Percentiles rank a stretch among this genome's conserved stretches.
phyloP scores from a whole-genome alignment of 768 basidiomycete species.

The Guyanaporus albipodus region DNA sequence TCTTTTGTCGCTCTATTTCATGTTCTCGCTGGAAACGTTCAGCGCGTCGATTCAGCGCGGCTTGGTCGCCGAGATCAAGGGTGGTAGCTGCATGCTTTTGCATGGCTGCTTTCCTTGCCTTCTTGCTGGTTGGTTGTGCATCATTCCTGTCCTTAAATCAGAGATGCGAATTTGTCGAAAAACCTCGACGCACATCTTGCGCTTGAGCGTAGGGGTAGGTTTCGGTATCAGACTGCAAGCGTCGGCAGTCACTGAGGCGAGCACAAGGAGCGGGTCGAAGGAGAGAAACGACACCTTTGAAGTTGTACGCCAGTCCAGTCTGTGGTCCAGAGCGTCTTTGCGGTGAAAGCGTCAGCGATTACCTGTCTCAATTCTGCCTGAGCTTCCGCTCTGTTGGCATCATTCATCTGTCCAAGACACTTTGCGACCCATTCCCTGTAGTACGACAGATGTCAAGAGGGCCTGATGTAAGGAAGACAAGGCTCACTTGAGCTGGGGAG shows the following conservation, averaged over 20 bases:
- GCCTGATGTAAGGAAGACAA: neutral
- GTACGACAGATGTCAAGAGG: constrained; percentile 11
- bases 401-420: constrained; percentile 88
- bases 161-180: neutral
- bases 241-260: constrained; percentile 20
- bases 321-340: constrained; percentile 84
- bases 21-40: constrained; percentile 90
- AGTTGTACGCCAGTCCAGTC: constrained; percentile 90
- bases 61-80: constrained; percentile 61
- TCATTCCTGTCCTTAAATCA: constrained; percentile 36
- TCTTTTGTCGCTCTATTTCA: constrained; percentile 74
- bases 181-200: constrained; percentile 56
- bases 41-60: constrained; percentile 71
- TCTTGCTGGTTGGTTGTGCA: constrained; percentile 46
- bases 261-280: constrained; percentile 3
- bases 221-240: constrained; percentile 54
- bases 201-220: constrained; percentile 55
- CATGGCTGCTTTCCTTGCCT: constrained; percentile 54
- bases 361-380: constrained; percentile 94
- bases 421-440: constrained; percentile 91
- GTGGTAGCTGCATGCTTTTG: constrained; percentile 35
- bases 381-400: constrained; percentile 80
- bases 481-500: constrained; percentile 70
- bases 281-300: constrained; percentile 54
- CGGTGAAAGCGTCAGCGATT: constrained; percentile 88